A percentile compares a stretch with the other conserved stretches of the same genome.
Evolutionary conservation across 2,329 filamentous ascomycete genomes (phyloP).

Genomic region (Colletotrichum tamarilloi): DNA sequence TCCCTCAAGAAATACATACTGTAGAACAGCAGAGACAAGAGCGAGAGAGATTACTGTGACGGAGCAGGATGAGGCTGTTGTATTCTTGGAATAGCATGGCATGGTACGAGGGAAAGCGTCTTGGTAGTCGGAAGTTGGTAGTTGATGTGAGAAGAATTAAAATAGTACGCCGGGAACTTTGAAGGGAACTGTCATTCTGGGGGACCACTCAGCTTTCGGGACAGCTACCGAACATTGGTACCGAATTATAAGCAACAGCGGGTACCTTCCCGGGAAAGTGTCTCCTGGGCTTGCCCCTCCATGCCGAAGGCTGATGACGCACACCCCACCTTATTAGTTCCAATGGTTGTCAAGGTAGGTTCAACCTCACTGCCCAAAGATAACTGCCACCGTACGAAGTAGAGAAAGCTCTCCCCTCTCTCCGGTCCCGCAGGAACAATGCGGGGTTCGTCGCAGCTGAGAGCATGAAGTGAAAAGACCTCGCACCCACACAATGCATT

Average conservation of each 20-base stretch:
- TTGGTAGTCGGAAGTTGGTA: background rate
- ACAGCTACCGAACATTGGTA: background rate
- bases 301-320: constrained; percentile 27
- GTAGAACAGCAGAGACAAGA: background rate
- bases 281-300: background rate
- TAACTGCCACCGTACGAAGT: background rate
- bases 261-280: background rate
- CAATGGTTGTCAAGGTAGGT: background rate
- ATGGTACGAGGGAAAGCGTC: background rate
- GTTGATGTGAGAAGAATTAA: background rate
- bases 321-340: constrained; percentile 9
- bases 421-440: constrained; percentile 32
- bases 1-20: background rate
- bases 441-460: constrained; percentile 29
- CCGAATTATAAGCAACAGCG: background rate
- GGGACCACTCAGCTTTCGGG: background rate
- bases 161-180: constrained; percentile 2
- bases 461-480: constrained; percentile 29
- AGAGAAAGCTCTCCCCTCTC: background rate
- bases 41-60: no score
- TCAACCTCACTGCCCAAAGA: background rate
- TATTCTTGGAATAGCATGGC: background rate
- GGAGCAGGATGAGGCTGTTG: background rate
- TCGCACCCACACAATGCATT: constrained; percentile 3
- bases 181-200: constrained; percentile 20